phyloP scores from a whole-genome alignment of 2,329 filamentous ascomycete species.

The Clonostachys rhizophaga region DNA sequence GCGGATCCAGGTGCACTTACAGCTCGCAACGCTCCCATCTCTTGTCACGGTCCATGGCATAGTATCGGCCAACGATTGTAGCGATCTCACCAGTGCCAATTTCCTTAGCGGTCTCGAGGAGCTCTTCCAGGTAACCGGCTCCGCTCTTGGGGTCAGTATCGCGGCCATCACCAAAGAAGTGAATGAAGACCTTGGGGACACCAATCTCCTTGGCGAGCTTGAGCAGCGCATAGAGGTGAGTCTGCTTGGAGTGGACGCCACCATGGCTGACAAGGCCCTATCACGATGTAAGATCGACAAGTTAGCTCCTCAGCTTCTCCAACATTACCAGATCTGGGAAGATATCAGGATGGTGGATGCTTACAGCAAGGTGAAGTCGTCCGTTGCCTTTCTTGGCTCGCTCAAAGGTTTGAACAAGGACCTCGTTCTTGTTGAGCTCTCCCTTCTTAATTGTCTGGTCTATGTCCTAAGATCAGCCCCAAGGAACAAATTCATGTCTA shows the following conservation, averaged over 20 bases:
- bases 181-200: constrained; percentile 90
- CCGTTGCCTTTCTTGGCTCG: constrained; percentile 84
- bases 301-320: not conserved
- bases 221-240: constrained; percentile 83
- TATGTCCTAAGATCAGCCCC: not conserved
- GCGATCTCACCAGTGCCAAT: constrained; percentile 83
- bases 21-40: constrained; percentile 94
- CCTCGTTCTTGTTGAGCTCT: constrained; percentile 70
- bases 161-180: constrained; percentile 98
- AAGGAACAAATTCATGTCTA: not conserved
- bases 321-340: not conserved
- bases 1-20: not conserved
- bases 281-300: not conserved
- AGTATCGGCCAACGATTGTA: constrained; percentile 94
- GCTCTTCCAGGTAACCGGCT: constrained; percentile 79
- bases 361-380: constrained; percentile 73
- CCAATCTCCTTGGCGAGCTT: constrained; percentile 84
- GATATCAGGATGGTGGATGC: not conserved
- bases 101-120: constrained; percentile 77
- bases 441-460: constrained; percentile 87
- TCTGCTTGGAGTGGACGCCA: constrained; percentile 95
- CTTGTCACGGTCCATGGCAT: constrained; percentile 99
- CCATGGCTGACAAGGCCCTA: constrained; percentile 85
- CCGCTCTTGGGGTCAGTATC: constrained; percentile 97
- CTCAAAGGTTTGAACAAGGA: constrained; percentile 73